Percentiles rank a stretch among this genome's conserved stretches.
These are phyloP conservation scores for Thymus mandschuricus DNA, from an alignment of 257 asterid species.

Conservation along the genomic window DNA sequence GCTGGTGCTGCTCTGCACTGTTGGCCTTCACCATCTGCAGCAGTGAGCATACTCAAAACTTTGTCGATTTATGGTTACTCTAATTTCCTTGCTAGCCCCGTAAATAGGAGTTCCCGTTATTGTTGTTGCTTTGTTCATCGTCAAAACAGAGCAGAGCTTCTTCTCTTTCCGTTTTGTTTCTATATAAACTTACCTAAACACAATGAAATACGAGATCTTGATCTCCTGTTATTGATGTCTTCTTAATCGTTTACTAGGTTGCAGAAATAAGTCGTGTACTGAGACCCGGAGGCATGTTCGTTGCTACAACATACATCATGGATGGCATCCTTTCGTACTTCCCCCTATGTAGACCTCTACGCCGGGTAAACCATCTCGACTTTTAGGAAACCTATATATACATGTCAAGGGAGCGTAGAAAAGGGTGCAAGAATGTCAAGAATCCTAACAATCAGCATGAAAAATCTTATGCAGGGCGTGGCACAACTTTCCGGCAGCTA, in stretches of 20 bases:
- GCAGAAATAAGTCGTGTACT: slow-evolving; percentile 89
- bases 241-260: slow-evolving; percentile 48
- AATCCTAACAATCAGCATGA: not conserved
- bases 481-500: slow-evolving; percentile 73
- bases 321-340: slow-evolving; percentile 63
- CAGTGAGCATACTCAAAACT: slow-evolving; percentile 45
- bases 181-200: too few species aligned
- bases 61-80: not conserved
- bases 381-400: not conserved
- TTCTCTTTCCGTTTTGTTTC: too few species aligned
- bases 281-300: slow-evolving; percentile 82
- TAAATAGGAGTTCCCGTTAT: not conserved
- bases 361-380: slow-evolving; percentile 48
- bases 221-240: not conserved
- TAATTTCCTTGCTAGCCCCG: not conserved
- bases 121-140: not conserved
- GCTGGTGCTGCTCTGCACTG: slow-evolving; percentile 98
- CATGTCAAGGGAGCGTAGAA: not conserved
- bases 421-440: not conserved
- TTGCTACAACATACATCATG: slow-evolving; percentile 72
- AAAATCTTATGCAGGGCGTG: slow-evolving; percentile 33
- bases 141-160: too few species aligned
- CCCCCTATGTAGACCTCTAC: slow-evolving; percentile 60
- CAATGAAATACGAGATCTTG: not conserved
- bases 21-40: slow-evolving; percentile 92